Evolutionary conservation across 2,329 filamentous ascomycete genomes (phyloP).

Genomic region (Blastomyces gilchristii): DNA sequence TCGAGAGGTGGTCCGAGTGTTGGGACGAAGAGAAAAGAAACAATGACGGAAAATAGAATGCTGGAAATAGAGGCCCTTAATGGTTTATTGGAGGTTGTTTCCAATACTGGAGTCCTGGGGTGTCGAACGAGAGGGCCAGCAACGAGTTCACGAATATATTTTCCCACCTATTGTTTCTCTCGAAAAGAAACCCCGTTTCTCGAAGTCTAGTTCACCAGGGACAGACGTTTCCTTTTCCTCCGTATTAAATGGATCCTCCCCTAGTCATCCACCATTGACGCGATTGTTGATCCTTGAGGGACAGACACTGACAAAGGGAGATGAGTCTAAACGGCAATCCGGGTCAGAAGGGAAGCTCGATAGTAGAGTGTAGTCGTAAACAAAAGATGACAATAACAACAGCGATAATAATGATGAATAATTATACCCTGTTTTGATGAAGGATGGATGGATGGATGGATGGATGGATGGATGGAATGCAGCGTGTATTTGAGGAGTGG

Average conservation of each 20-base stretch:
- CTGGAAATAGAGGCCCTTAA: background rate
- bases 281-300: background rate
- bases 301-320: background rate
- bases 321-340: background rate
- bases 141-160: background rate
- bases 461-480: background rate
- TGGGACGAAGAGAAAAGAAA: background rate
- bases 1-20: background rate
- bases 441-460: no score
- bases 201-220: no score
- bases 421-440: no score
- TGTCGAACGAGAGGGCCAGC: slow-evolving; percentile 1
- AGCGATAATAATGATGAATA: no score
- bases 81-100: background rate
- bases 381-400: background rate
- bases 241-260: background rate
- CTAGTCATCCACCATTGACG: slow-evolving; percentile 6
- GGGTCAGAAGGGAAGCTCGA: background rate
- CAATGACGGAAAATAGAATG: background rate
- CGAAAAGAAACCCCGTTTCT: no score
- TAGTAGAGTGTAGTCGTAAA: background rate
- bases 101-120: background rate
- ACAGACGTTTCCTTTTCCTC: background rate
- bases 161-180: background rate
- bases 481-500: background rate